These are phyloP conservation scores for Phytophthora podocarpi DNA, from an alignment of 352 stramenopile genomes.

Conservation along the genomic window DNA sequence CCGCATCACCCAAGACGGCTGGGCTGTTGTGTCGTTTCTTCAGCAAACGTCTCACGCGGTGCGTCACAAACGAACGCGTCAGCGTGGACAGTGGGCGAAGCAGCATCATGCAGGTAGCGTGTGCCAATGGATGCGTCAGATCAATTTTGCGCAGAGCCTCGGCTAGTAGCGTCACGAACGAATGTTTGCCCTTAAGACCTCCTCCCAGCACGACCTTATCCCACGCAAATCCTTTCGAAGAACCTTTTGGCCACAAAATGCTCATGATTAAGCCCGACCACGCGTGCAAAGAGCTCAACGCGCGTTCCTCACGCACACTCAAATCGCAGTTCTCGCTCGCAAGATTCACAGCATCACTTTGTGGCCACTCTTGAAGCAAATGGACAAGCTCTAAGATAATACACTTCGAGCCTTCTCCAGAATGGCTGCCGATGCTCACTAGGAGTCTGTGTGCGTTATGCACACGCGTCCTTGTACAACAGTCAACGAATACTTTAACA, in stretches of 20 bases:
- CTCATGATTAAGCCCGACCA: constrained; percentile 89
- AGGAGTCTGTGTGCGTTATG: constrained; percentile 73
- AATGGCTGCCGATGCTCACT: constrained; percentile 69
- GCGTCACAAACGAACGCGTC: constrained; percentile 81
- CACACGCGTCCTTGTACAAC: constrained; percentile 56
- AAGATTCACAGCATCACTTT: constrained; percentile 3
- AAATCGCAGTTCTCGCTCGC: constrained; percentile 29
- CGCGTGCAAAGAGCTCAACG: constrained; percentile 79
- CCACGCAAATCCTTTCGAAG: constrained; percentile 78
- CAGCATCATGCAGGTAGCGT: constrained; percentile 79
- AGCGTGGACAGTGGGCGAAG: constrained; percentile 80
- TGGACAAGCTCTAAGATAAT: constrained; percentile 79
- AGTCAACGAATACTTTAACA: constrained; percentile 46
- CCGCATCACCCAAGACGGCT: neutral
- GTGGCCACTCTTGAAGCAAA: constrained; percentile 72
- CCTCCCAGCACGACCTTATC: constrained; percentile 79
- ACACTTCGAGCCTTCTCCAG: constrained; percentile 73
- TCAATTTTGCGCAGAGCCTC: constrained; percentile 81
- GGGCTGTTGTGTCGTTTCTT: constrained; percentile 54
- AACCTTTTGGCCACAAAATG: constrained; percentile 84
- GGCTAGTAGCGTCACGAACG: constrained; percentile 77
- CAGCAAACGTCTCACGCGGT: constrained; percentile 66
- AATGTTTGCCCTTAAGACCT: constrained; percentile 72
- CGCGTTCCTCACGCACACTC: constrained; percentile 66
- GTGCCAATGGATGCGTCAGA: constrained; percentile 75